A percentile compares a stretch with the other conserved stretches of the same genome.
These are phyloP conservation scores for Botrytis medusae DNA, from an alignment of 2,329 filamentous ascomycete species.

Conservation along the genomic window DNA sequence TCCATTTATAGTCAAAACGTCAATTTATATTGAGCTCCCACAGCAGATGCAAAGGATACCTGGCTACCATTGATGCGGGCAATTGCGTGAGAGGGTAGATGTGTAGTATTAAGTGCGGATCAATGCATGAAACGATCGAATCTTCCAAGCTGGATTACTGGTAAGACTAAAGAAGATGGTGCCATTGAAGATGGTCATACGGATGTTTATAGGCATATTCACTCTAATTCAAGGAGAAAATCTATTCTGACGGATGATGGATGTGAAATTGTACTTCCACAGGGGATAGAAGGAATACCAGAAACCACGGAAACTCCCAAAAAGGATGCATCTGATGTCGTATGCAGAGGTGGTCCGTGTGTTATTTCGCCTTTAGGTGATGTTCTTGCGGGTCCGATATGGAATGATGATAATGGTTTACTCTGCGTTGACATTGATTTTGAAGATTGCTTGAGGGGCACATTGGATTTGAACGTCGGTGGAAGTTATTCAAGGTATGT, in stretches of 20 bases:
- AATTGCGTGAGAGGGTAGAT: conserved; percentile 75
- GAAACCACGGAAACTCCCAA: conserved; percentile 21
- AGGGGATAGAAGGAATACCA: conserved; percentile 2
- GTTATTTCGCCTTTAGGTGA: conserved; percentile 79
- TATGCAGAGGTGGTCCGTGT: conserved; percentile 75
- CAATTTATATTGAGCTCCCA: conserved; percentile 88
- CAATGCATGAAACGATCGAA: conserved; percentile 68
- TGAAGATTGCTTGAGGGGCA: conserved; percentile 79
- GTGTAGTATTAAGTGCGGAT: conserved; percentile 83
- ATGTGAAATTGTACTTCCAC: conserved; percentile 53
- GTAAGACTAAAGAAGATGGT: conserved; percentile 24
- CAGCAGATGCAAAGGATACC: conserved; percentile 78
- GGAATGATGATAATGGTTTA: conserved; percentile 69
- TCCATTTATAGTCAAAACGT: conserved; percentile 86
- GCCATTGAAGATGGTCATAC: conserved; percentile 14
- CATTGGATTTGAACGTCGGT: conserved; percentile 79
- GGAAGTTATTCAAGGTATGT: conserved; percentile 79
- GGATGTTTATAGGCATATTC: background rate
- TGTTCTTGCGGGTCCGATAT: conserved; percentile 77
- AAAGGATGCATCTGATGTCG: conserved; percentile 31
- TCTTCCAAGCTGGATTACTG: conserved; percentile 57
- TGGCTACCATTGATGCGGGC: conserved; percentile 85
- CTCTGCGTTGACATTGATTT: conserved; percentile 78
- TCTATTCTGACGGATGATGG: conserved; percentile 46
- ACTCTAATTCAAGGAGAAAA: conserved; percentile 24